Conservation (phyloP, 495 filamentous ascomycete species). For the Penicillium angulare region DNA sequence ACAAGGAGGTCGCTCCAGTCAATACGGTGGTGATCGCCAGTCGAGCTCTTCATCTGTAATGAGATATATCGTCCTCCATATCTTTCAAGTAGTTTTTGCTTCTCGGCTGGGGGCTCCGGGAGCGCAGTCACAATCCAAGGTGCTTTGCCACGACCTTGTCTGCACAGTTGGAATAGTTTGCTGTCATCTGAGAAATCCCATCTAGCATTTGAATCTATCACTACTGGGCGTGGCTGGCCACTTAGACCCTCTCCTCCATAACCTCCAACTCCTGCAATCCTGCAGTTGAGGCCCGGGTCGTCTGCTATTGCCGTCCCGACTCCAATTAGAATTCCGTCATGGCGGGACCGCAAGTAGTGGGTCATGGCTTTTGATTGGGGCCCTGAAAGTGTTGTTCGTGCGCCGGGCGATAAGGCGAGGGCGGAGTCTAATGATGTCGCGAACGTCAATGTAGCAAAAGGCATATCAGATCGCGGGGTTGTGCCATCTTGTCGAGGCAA, state of each 20-base stretch:
- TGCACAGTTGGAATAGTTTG: conserved; percentile 64
- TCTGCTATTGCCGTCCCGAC: conserved; percentile 81
- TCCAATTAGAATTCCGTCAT: conserved; percentile 86
- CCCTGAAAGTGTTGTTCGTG: conserved; percentile 76
- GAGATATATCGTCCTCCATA: conserved; percentile 47
- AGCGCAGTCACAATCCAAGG: conserved; percentile 62
- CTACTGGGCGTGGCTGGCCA: conserved; percentile 71
- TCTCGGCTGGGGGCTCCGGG: conserved; percentile 24
- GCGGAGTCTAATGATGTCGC: conserved; percentile 82
- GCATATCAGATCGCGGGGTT: conserved; percentile 23
- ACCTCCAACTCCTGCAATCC: conserved; percentile 55
- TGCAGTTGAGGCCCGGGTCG: conserved; percentile 79
- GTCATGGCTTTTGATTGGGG: conserved; percentile 86
- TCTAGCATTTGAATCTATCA: conserved; percentile 70
- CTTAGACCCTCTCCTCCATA: conserved; percentile 43
- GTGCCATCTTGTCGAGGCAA: conserved; percentile 31
- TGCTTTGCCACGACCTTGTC: conserved; percentile 61
- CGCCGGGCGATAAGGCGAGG: conserved; percentile 69
- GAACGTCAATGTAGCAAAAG: conserved; percentile 79
- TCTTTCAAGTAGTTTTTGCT: conserved; percentile 33
- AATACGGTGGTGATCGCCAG: conserved; percentile 23
- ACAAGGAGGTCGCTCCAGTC: conserved; percentile 64
- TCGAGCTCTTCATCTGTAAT: conserved; percentile 20
- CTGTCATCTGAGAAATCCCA: conserved; percentile 60
- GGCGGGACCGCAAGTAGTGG: conserved; percentile 78